These are phyloP conservation scores for Evernia prunastri DNA, from an alignment of 495 filamentous ascomycete genomes.

Conservation along the genomic window DNA sequence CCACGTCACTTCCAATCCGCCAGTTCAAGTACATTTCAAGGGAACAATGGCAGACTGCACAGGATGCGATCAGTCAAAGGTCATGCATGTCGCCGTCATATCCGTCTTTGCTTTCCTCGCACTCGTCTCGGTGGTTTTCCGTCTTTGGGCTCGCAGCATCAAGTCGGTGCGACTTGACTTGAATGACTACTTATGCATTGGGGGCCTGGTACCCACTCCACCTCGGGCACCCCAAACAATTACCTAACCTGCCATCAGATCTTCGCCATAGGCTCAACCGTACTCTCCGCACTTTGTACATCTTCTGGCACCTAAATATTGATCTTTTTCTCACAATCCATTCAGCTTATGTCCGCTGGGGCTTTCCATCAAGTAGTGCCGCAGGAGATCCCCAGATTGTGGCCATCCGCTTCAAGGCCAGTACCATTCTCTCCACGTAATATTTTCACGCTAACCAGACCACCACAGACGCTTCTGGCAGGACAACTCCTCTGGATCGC, in stretches of 20 bases:
- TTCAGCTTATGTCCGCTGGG: not conserved
- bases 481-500: conserved; percentile 28
- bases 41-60: not conserved
- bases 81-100: conserved; percentile 16
- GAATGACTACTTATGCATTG: conserved; percentile 18
- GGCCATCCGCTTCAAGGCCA: not conserved
- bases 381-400: not conserved
- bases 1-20: not conserved
- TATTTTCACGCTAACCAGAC: no score
- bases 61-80: conserved; percentile 6
- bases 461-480: conserved; percentile 13
- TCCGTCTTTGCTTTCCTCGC: conserved; percentile 18
- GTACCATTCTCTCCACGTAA: no score
- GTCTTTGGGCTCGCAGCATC: conserved; percentile 21
- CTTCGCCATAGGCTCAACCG: conserved; percentile 8
- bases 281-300: not conserved
- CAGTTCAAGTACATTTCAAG: not conserved
- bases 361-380: not conserved
- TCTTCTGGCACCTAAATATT: not conserved
- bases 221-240: not conserved
- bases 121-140: conserved; percentile 12
- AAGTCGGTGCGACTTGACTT: conserved; percentile 9
- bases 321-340: not conserved
- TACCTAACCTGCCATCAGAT: not conserved
- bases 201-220: conserved; percentile 5